Conservation (phyloP, 2,329 filamentous ascomycete genomes). For the Zasmidium citrigriseum region DNA sequence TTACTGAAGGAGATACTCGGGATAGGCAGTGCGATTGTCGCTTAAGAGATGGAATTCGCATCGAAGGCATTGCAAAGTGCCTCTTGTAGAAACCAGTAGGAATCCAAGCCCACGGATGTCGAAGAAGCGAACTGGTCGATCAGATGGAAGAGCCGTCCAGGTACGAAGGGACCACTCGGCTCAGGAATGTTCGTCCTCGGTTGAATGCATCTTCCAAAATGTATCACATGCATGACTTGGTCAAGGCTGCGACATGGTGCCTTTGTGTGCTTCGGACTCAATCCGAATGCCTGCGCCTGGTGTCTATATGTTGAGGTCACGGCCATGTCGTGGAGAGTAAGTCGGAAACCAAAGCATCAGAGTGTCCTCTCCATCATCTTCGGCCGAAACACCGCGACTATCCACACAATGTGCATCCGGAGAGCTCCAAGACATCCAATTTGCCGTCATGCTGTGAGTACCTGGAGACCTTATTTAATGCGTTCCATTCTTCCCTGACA, state of each 20-base stretch:
- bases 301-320: not conserved
- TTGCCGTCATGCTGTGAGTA: conserved; percentile 24
- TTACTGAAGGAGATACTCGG: not conserved
- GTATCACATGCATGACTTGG: too few species aligned
- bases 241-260: not conserved
- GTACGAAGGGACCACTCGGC: too few species aligned
- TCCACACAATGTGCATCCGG: conserved; percentile 48
- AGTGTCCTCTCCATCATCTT: not conserved
- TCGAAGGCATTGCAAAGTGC: not conserved
- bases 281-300: not conserved
- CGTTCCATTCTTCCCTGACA: not conserved
- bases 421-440: conserved; percentile 41
- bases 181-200: too few species aligned
- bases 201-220: too few species aligned
- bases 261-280: not conserved
- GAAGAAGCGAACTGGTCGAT: too few species aligned
- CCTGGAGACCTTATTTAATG: not conserved
- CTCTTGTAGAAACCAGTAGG: not conserved
- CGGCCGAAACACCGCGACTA: not conserved
- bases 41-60: not conserved
- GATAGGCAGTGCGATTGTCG: not conserved
- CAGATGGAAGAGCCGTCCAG: too few species aligned
- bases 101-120: not conserved
- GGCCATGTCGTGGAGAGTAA: too few species aligned
- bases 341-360: too few species aligned